Conservation (phyloP, 768 basidiomycete genomes). For the Xerocomellus chrysenteron region DNA sequence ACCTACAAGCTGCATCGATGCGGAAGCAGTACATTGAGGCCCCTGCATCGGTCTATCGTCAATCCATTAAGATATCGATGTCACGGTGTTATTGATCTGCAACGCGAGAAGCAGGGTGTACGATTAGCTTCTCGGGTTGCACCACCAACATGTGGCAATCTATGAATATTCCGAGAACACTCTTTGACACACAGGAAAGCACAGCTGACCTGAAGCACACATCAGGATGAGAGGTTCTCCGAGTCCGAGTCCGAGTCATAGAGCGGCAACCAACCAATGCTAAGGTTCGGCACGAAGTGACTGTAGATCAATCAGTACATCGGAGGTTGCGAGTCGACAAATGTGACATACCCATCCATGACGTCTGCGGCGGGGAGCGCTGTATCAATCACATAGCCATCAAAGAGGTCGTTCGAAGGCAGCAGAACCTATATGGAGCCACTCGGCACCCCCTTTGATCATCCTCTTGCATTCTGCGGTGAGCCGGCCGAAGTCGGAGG, state of each 20-base stretch:
- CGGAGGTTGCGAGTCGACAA: background rate
- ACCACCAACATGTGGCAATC: slow-evolving; percentile 99
- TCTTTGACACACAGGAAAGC: slow-evolving; percentile 78
- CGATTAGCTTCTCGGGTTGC: slow-evolving; percentile 79
- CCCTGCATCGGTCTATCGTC: slow-evolving; percentile 94
- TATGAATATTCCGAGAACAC: slow-evolving; percentile 96
- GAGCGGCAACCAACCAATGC: slow-evolving; percentile 67
- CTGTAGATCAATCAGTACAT: slow-evolving; percentile 41
- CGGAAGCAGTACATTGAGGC: slow-evolving; percentile 97
- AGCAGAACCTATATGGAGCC: slow-evolving; percentile 90
- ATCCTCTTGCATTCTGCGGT: slow-evolving; percentile 95
- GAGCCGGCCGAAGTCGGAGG: slow-evolving; percentile 95
- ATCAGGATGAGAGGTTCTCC: slow-evolving; percentile 11
- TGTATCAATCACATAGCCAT: slow-evolving; percentile 9
- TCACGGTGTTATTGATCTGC: background rate
- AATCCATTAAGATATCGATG: slow-evolving; percentile 72
- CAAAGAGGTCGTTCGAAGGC: background rate
- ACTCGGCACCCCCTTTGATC: slow-evolving; percentile 93
- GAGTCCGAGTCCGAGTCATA: too few relatives aligned
- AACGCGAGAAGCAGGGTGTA: background rate
- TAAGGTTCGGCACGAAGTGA: slow-evolving; percentile 98
- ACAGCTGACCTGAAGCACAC: slow-evolving; percentile 69
- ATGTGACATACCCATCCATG: slow-evolving; percentile 85
- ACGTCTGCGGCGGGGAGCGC: slow-evolving; percentile 63
- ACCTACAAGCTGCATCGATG: slow-evolving; percentile 85